phyloP scores from a whole-genome alignment of 176 grass and related monocot species.

The Carex myosuroides region DNA sequence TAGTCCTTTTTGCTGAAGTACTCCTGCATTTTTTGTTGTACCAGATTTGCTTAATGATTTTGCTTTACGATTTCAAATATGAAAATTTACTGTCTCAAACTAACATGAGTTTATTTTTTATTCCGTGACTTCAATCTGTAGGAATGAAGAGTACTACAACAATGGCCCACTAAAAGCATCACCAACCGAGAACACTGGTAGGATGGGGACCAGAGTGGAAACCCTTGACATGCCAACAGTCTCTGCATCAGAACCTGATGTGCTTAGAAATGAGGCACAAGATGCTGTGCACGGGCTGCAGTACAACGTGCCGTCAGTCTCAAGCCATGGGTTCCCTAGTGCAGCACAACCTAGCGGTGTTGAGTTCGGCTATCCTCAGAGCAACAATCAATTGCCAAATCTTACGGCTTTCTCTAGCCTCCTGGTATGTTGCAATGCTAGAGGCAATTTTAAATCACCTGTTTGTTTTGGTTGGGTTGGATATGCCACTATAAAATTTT shows the following conservation, averaged over 20 bases:
- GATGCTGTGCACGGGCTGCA: slow-evolving; percentile 60
- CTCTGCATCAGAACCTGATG: slow-evolving; percentile 48
- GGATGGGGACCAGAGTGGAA: slow-evolving; percentile 45
- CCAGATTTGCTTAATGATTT: not conserved
- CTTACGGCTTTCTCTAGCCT: slow-evolving; percentile 75
- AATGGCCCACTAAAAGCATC: slow-evolving; percentile 33
- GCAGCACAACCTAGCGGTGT: slow-evolving; percentile 45
- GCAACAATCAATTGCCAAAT: slow-evolving; percentile 65
- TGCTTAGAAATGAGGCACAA: slow-evolving; percentile 41
- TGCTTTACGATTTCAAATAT: not conserved
- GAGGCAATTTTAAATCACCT: not conserved
- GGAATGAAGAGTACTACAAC: slow-evolving; percentile 67
- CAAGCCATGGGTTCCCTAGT: slow-evolving; percentile 50
- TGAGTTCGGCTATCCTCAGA: slow-evolving; percentile 47
- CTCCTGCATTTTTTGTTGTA: not conserved
- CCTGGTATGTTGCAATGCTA: slow-evolving; percentile 41
- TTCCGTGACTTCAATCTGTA: slow-evolving; percentile 27
- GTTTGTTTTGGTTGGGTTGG: not conserved
- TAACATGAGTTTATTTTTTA: not conserved
- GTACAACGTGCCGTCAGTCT: slow-evolving; percentile 71
- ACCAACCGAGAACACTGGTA: slow-evolving; percentile 39
- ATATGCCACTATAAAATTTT: not conserved
- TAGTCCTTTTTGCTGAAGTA: not conserved
- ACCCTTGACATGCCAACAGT: slow-evolving; percentile 61
- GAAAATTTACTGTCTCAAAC: not conserved